Percentiles rank a stretch among this genome's conserved stretches.
phyloP scores from a whole-genome alignment of 2,329 filamentous ascomycete species.

The Penicillium glabrum region DNA sequence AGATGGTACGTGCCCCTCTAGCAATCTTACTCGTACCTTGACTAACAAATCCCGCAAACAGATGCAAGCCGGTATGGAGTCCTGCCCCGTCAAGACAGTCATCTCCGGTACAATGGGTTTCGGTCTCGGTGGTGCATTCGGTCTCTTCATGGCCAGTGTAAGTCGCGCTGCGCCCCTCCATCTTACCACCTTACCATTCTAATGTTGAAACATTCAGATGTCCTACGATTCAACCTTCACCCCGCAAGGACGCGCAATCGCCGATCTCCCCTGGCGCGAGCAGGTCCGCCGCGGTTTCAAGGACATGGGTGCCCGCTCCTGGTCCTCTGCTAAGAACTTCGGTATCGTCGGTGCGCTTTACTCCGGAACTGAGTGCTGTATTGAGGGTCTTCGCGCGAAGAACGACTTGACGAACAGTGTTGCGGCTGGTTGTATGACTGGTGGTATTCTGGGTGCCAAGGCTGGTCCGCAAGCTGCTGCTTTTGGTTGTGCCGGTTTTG shows the following conservation, averaged over 20 bases:
- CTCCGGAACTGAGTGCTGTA: conserved; percentile 89
- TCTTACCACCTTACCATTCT: not conserved
- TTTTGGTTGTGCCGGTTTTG: conserved; percentile 88
- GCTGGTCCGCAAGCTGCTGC: conserved; percentile 87
- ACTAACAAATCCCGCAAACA: conserved; percentile 35
- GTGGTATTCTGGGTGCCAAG: conserved; percentile 80
- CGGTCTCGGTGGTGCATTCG: conserved; percentile 88
- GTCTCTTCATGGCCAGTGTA: conserved; percentile 97
- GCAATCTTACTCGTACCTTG: too few relatives aligned
- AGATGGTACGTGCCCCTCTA: conserved; percentile 36
- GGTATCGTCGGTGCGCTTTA: conserved; percentile 90
- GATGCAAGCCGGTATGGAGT: conserved; percentile 87
- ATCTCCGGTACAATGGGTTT: conserved; percentile 94
- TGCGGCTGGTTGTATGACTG: conserved; percentile 84
- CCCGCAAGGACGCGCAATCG: conserved; percentile 53
- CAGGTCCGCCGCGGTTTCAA: conserved; percentile 85
- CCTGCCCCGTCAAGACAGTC: conserved; percentile 82
- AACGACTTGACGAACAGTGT: conserved; percentile 90
- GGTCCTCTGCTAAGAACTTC: conserved; percentile 88
- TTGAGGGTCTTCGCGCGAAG: conserved; percentile 86
- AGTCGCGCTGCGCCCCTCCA: conserved; percentile 33
- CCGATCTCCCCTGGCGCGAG: conserved; percentile 73
- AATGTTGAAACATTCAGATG: conserved; percentile 62
- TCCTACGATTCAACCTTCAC: conserved; percentile 92
- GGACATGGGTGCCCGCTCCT: conserved; percentile 88